These are phyloP conservation scores for Sclerotinia glacialis DNA, from an alignment of 2,329 filamentous ascomycete genomes.

Conservation along the genomic window DNA sequence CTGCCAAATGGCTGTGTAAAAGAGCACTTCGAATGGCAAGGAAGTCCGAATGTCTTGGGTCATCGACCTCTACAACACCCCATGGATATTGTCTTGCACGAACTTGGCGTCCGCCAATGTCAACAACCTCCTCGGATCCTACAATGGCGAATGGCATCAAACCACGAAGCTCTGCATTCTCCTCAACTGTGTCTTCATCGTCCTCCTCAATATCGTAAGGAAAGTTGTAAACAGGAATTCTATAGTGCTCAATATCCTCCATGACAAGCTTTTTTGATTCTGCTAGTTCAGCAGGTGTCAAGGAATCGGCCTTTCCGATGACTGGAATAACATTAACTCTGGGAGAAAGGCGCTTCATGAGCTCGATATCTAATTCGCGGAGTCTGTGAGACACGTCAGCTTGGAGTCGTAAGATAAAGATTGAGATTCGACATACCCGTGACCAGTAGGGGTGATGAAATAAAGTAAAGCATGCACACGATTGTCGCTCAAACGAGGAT, in stretches of 20 bases:
- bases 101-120: constrained; percentile 88
- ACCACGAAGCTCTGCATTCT: constrained; percentile 95
- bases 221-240: constrained; percentile 99
- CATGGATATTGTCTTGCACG: constrained; percentile 97
- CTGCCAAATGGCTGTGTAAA: constrained; percentile 94
- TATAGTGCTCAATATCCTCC: constrained; percentile 99
- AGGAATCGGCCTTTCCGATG: constrained; percentile 95
- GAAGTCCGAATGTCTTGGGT: constrained; percentile 98
- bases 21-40: constrained; percentile 94
- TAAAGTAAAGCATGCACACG: constrained; percentile 97
- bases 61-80: constrained; percentile 98
- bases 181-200: constrained; percentile 97
- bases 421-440: constrained; percentile 62
- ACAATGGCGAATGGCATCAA: constrained; percentile 99
- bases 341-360: constrained; percentile 98
- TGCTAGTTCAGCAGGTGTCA: constrained; percentile 92
- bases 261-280: constrained; percentile 99
- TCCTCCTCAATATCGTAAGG: constrained; percentile 99
- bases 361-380: constrained; percentile 96
- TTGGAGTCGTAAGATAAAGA: neutral
- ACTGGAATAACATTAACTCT: constrained; percentile 99
- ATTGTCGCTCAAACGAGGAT: constrained; percentile 98
- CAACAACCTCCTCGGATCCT: constrained; percentile 90
- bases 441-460: constrained; percentile 98
- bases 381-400: constrained; percentile 56